Evolutionary conservation across 148 eudicot species (phyloP).

Genomic region (Salicornia ramosissima): DNA sequence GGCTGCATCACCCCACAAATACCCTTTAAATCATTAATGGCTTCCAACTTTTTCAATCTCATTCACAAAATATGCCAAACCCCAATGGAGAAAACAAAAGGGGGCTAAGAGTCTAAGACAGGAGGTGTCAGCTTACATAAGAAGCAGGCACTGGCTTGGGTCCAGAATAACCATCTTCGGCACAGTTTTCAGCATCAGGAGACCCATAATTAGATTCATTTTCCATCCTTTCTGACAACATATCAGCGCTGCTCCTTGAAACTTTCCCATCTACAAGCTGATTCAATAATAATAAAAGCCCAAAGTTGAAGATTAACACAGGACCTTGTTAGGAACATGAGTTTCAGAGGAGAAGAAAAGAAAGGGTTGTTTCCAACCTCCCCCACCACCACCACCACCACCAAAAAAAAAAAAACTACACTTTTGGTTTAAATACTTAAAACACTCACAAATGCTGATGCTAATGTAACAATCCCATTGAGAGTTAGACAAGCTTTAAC

Average conservation of each 20-base stretch:
- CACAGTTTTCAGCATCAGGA: conserved; percentile 33
- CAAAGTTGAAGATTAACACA: conserved; percentile 3
- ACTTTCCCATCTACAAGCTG: conserved; percentile 47
- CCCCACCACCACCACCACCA: background rate
- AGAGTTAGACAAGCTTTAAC: conserved; percentile 59
- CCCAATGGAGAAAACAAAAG: no score
- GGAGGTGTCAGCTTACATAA: conserved; percentile 42
- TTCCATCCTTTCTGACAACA: conserved; percentile 37
- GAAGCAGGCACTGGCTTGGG: conserved; percentile 19
- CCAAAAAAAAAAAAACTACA: background rate
- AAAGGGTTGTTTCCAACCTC: background rate
- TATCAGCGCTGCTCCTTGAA: conserved; percentile 27
- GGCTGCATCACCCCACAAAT: no score
- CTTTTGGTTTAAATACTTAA: background rate
- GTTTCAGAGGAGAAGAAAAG: background rate
- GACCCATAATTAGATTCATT: conserved; percentile 33
- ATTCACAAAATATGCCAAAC: no score
- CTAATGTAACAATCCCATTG: conserved; percentile 54
- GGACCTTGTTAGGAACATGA: background rate
- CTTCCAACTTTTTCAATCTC: no score
- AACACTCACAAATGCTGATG: conserved; percentile 62
- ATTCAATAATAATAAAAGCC: conserved; percentile 15
- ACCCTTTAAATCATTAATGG: no score
- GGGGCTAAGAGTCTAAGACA: no score
- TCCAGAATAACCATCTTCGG: conserved; percentile 27